phyloP scores from a whole-genome alignment of 2,329 filamentous ascomycete genomes.

The Trichocomaceae sp. region DNA sequence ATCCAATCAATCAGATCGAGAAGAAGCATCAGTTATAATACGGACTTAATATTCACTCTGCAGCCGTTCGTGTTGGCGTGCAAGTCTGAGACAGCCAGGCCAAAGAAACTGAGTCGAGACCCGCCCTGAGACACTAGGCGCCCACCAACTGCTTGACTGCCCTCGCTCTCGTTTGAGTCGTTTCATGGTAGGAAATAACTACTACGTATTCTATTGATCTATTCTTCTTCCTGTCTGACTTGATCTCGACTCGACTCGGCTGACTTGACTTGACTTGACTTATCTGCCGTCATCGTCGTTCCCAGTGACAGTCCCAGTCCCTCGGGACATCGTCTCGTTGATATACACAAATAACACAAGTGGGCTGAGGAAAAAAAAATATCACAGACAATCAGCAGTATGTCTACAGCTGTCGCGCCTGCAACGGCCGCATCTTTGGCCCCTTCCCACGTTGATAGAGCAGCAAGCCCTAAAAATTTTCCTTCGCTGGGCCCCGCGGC shows the following conservation, averaged over 20 bases:
- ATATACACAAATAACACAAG: background rate
- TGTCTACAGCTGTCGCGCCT: conserved; percentile 46
- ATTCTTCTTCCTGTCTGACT: no score
- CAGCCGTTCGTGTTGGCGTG: background rate
- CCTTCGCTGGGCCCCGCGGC: conserved; percentile 35
- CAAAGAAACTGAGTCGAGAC: conserved; percentile 3
- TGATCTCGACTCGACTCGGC: background rate
- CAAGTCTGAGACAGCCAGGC: conserved; percentile 5
- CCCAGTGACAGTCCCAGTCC: conserved; percentile 7
- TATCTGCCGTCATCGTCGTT: background rate
- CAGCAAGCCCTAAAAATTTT: conserved; percentile 41
- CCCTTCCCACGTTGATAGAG: conserved; percentile 38
- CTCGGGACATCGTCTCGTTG: conserved; percentile 10
- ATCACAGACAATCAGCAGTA: conserved; percentile 19
- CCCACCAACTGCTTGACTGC: conserved; percentile 1
- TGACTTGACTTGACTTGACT: background rate
- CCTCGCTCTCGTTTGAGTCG: background rate
- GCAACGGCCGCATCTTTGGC: conserved; percentile 38
- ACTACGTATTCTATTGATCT: no score
- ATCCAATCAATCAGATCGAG: background rate
- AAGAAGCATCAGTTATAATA: no score
- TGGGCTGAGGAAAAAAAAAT: no score
- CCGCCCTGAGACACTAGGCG: conserved; percentile 12
- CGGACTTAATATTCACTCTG: background rate
- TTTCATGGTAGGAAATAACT: no score